Conservation (phyloP, 768 basidiomycete genomes). For the Boletus vinaceobasis region DNA sequence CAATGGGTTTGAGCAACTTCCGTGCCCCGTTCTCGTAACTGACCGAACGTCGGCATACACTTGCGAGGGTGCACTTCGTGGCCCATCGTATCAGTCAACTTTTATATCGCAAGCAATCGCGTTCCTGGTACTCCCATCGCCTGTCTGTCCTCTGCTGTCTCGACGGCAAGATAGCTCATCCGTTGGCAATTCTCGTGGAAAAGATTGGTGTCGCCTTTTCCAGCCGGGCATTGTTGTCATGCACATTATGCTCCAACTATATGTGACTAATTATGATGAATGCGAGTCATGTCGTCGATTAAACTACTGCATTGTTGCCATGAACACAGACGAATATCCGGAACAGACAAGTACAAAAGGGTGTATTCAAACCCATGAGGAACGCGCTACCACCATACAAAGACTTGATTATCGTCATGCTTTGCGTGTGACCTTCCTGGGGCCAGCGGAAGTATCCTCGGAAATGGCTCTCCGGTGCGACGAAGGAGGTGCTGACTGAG, state of each 20-base stretch:
- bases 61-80: conserved; percentile 6
- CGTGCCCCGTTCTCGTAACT: neutral
- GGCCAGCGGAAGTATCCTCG: conserved; percentile 15
- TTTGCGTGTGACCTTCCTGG: conserved; percentile 18
- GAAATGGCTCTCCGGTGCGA: conserved; percentile 29
- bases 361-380: neutral
- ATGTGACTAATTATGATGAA: conserved; percentile 21
- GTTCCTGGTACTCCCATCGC: neutral
- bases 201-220: neutral
- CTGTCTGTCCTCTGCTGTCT: neutral
- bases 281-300: conserved; percentile 1
- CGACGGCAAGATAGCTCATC: conserved; percentile 2
- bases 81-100: conserved; percentile 7
- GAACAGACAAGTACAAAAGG: neutral
- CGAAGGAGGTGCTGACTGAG: conserved; percentile 29
- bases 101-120: conserved; percentile 16
- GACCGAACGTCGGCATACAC: conserved; percentile 11
- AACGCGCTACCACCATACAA: neutral
- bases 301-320: neutral
- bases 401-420: neutral
- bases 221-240: conserved; percentile 12
- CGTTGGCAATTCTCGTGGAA: conserved; percentile 2
- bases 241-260: conserved; percentile 22
- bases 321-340: neutral
- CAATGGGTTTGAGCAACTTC: conserved; percentile 15